phyloP scores from a whole-genome alignment of 148 eudicot genomes.

The Pharnaceum exiguum region DNA sequence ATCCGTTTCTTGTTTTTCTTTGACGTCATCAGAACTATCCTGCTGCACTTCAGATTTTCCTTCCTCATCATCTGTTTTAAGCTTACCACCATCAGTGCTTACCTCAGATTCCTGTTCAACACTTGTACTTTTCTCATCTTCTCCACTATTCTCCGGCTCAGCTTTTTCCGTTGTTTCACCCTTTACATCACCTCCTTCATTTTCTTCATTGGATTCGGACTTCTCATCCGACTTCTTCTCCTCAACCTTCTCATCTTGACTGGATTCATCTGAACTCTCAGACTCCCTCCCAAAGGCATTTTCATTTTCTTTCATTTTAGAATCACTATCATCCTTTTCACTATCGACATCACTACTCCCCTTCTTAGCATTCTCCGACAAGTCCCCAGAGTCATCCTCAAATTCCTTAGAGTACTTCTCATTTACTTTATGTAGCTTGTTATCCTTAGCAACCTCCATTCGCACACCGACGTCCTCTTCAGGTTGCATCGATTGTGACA shows the following conservation, averaged over 20 bases:
- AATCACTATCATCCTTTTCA: constrained; percentile 19
- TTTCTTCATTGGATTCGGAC: no score
- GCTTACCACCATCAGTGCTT: constrained; percentile 7
- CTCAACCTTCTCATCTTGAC: constrained; percentile 17
- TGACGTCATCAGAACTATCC: constrained; percentile 6
- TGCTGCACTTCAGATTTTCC: constrained; percentile 10
- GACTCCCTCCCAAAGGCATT: constrained; percentile 7
- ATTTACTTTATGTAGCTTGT: constrained; percentile 4
- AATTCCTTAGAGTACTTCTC: constrained; percentile 21
- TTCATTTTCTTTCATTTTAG: constrained; percentile 4
- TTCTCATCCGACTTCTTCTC: constrained; percentile 17
- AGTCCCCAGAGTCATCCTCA: constrained; percentile 34
- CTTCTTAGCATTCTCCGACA: constrained; percentile 26
- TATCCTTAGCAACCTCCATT: constrained; percentile 7
- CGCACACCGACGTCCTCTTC: constrained; percentile 13
- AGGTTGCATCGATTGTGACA: constrained; percentile 38
- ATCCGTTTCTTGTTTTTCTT: constrained; percentile 1
- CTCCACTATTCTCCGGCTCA: background rate
- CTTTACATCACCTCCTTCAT: constrained; percentile 1
- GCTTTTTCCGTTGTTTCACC: constrained; percentile 1
- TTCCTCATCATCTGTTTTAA: constrained; percentile 18
- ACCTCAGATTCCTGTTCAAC: constrained; percentile 23
- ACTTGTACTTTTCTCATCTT: constrained; percentile 14
- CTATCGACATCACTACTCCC: constrained; percentile 19
- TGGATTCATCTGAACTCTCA: constrained; percentile 20